Evolutionary conservation across 148 eudicot species (phyloP).

Genomic region (Spergularia bocconei): DNA sequence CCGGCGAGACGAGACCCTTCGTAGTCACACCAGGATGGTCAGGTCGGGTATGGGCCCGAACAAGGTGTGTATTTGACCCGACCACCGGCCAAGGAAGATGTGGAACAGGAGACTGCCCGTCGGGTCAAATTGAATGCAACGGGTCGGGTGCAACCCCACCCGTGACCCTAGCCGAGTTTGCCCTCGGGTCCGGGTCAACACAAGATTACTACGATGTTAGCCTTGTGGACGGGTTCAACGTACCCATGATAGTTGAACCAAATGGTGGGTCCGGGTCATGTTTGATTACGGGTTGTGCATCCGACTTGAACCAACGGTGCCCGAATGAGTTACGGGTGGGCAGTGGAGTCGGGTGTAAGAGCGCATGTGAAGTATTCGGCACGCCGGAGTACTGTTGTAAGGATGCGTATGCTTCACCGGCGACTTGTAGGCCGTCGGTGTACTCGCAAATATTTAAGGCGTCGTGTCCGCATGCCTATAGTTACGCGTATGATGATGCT

Average conservation of each 20-base stretch:
- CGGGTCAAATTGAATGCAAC: constrained; percentile 54
- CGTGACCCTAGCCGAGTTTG: constrained; percentile 63
- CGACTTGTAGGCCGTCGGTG: constrained; percentile 46
- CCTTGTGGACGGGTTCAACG: constrained; percentile 67
- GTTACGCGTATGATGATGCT: constrained; percentile 70
- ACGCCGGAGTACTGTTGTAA: constrained; percentile 61
- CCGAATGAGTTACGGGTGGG: constrained; percentile 49
- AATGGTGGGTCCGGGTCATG: constrained; percentile 51
- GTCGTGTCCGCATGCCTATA: constrained; percentile 64
- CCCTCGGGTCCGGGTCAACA: constrained; percentile 37
- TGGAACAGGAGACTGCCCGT: constrained; percentile 58
- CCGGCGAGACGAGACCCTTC: constrained; percentile 37
- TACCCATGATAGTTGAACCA: constrained; percentile 50
- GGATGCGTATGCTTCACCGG: constrained; percentile 45
- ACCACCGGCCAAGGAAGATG: constrained; percentile 43
- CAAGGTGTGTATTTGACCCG: constrained; percentile 48
- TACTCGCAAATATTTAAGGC: constrained; percentile 58
- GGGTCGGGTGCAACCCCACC: constrained; percentile 61
- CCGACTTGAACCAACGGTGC: constrained; percentile 52
- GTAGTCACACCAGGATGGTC: constrained; percentile 54
- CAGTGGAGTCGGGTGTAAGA: constrained; percentile 53
- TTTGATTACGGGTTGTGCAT: constrained; percentile 46
- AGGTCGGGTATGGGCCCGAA: constrained; percentile 69
- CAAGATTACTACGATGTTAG: constrained; percentile 70
- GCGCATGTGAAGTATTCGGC: constrained; percentile 70